Evolutionary conservation across 192 early-diverging fungal species (phyloP).

Genomic region (Podila minutissima): DNA sequence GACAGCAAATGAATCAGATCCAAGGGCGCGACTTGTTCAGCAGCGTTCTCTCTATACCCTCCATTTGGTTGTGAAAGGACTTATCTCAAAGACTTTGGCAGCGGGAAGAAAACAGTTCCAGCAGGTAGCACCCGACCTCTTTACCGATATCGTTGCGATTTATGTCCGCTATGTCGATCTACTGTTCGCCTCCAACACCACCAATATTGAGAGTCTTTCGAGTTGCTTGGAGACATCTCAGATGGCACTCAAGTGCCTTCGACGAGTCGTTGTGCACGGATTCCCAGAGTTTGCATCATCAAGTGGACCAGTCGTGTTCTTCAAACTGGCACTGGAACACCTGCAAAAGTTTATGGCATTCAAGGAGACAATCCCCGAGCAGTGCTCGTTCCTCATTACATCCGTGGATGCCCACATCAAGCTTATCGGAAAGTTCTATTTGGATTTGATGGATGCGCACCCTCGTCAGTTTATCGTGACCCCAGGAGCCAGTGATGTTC

Average conservation of each 20-base stretch:
- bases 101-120: conserved; percentile 68
- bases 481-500: conserved; percentile 67
- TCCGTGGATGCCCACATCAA: conserved; percentile 62
- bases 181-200: conserved; percentile 59
- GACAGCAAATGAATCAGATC: conserved; percentile 35
- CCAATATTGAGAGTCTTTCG: conserved; percentile 47
- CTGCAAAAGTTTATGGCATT: conserved; percentile 61
- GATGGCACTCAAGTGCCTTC: conserved; percentile 77
- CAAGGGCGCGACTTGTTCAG: conserved; percentile 62
- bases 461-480: conserved; percentile 72
- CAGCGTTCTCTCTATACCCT: conserved; percentile 78
- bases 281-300: conserved; percentile 66
- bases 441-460: conserved; percentile 74
- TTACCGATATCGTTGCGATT: conserved; percentile 70
- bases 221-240: conserved; percentile 67
- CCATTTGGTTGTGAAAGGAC: conserved; percentile 77
- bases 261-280: conserved; percentile 84
- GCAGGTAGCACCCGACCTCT: conserved; percentile 77
- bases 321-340: conserved; percentile 59
- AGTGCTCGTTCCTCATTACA: conserved; percentile 43
- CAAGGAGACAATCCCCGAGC: conserved; percentile 49
- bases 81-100: conserved; percentile 76
- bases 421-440: conserved; percentile 81
- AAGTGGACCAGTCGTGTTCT: conserved; percentile 65
- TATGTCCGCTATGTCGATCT: conserved; percentile 69